Evolutionary conservation across 106 monocot species (phyloP), one percentile per base, ranked within the genome.

Genomic region (Dendrobium chrysotoxum): DNA sequence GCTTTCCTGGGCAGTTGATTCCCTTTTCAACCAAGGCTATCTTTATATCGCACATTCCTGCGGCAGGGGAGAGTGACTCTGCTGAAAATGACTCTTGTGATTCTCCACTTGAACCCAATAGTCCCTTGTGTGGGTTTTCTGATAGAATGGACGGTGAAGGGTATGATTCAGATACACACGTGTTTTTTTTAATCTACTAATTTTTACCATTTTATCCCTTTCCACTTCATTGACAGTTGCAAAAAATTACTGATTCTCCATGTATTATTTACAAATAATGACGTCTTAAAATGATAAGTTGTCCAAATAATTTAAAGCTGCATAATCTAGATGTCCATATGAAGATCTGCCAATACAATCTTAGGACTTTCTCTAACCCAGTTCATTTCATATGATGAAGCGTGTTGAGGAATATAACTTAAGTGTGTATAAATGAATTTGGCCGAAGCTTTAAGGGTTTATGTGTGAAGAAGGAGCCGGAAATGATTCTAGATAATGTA

Each of bases 61-160:
- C 89, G 80, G 87, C 92, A 73, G 99, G 93, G 31, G 99, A 99
- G 82, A 93, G 93, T 87, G 99, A 99, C 47, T 99, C 95, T 71
- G 95, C 95, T 77, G 99, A 95, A 70, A 91, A 99, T 87, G 99
- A 99, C 57, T 99, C 99, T 38, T 99, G 99, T 81, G 99, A 99
- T 91, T 99, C 99, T 90, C 95, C 99, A 23, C 91, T 95, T 86
- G 99, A 99, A 79, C 95, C 99, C 21, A 99, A 95, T 82, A 99
- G 99, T 84, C 99, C 99, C 79, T 85, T 93, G 18, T 95, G 86
- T 80, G 93, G 85, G 35, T 77, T 85, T 83, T 82, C 87, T 66
- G 93, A 91, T 35, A 89, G 85, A 75, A 79, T 87, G 28, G 91
- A 90, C 81, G 80, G 76, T 72, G 90, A 92, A 76, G 61, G 91